Evolutionary conservation across 306 rosid genomes (phyloP).

Genomic region (Vigna nakashimae): DNA sequence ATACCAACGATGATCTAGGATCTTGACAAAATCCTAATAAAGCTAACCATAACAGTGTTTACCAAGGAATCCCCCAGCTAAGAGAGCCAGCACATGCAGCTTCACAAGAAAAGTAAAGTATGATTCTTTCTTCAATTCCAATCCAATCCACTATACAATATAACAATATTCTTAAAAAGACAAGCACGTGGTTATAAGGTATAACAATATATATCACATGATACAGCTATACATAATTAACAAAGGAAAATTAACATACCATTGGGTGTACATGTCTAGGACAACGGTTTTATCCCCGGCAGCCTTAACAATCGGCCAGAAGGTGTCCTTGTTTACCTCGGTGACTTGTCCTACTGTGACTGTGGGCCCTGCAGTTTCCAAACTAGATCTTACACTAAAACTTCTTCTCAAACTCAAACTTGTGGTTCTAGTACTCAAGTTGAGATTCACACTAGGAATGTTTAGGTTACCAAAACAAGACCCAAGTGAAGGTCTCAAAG

Average conservation of each 20-base stretch:
- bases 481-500: background rate
- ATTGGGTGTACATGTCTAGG: slow-evolving; percentile 98
- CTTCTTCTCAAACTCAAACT: slow-evolving; percentile 28
- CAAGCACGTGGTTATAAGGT: background rate
- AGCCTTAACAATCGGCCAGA: slow-evolving; percentile 96
- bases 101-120: slow-evolving; percentile 2
- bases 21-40: slow-evolving; percentile 20
- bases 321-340: slow-evolving; percentile 87
- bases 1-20: background rate
- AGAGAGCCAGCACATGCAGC: background rate
- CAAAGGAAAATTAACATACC: slow-evolving; percentile 50
- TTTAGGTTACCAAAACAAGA: slow-evolving; percentile 22
- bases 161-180: background rate
- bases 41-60: background rate
- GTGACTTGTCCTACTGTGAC: slow-evolving; percentile 83
- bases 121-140: slow-evolving; percentile 17
- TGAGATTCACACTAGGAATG: background rate
- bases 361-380: slow-evolving; percentile 71
- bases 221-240: background rate
- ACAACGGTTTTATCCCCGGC: slow-evolving; percentile 92
- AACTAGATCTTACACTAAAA: slow-evolving; percentile 62
- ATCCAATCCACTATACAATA: background rate
- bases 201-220: background rate
- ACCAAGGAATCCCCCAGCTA: slow-evolving; percentile 18
- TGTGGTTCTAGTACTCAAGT: background rate